Percentiles rank a stretch among this genome's conserved stretches.
Evolutionary conservation across 805 yeast species (phyloP).

Genomic region (Naumovozyma dairenensis): DNA sequence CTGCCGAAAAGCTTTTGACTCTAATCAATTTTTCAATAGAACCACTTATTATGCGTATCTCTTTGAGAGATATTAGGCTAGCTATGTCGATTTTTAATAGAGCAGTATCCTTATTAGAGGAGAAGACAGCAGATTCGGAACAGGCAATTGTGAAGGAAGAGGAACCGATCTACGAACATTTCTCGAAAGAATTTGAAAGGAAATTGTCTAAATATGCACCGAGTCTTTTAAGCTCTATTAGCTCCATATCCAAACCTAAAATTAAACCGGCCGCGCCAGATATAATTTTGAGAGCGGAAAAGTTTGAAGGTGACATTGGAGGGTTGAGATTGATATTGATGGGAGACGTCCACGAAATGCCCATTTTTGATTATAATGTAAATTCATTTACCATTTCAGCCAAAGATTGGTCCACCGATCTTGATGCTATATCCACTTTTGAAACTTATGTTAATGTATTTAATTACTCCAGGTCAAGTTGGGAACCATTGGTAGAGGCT

Average conservation of each 20-base stretch:
- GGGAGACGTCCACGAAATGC: constrained; percentile 87
- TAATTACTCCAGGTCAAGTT: constrained; percentile 79
- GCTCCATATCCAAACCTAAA: constrained; percentile 31
- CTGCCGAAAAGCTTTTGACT: constrained; percentile 47
- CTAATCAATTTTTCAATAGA: constrained; percentile 64
- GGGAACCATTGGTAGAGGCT: constrained; percentile 92
- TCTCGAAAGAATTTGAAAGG: constrained; percentile 55
- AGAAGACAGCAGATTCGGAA: constrained; percentile 1
- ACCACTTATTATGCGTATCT: constrained; percentile 69
- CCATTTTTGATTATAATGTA: constrained; percentile 68
- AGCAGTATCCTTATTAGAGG: constrained; percentile 46
- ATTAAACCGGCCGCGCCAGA: constrained; percentile 20
- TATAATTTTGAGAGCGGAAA: constrained; percentile 57
- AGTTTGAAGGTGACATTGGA: constrained; percentile 51
- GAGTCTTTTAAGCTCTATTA: constrained; percentile 34
- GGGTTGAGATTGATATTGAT: constrained; percentile 75
- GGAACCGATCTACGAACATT: constrained; percentile 15
- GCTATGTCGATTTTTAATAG: constrained; percentile 65
- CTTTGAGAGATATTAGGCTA: constrained; percentile 75
- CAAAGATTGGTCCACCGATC: constrained; percentile 77
- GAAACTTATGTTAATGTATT: constrained; percentile 65
- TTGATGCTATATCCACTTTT: constrained; percentile 57
- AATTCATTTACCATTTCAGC: constrained; percentile 61
- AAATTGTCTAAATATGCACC: constrained; percentile 60
- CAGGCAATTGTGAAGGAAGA: neutral